Percentiles rank a stretch among this genome's conserved stretches.
phyloP scores from a whole-genome alignment of 768 basidiomycete species.

The Cyclocybe cylindracea region DNA sequence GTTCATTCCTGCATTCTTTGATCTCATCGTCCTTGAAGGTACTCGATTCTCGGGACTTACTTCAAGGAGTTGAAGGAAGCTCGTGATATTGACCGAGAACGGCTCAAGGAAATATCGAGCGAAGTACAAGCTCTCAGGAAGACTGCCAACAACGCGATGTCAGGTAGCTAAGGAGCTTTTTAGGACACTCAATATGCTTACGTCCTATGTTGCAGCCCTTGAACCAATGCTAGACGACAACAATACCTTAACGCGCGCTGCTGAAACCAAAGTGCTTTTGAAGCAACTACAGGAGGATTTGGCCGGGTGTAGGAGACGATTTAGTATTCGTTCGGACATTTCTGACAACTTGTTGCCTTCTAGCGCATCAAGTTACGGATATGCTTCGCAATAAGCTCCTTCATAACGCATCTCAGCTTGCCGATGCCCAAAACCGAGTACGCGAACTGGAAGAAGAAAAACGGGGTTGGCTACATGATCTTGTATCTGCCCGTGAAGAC shows the following conservation, averaged over 20 bases:
- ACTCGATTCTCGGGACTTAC: constrained; percentile 7
- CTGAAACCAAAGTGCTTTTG: constrained; percentile 22
- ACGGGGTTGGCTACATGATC: constrained; percentile 16
- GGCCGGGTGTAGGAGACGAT: constrained; percentile 24
- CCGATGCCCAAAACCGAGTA: constrained; percentile 30
- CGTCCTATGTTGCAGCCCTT: constrained; percentile 10
- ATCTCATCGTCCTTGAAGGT: constrained; percentile 1
- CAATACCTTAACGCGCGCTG: constrained; percentile 15
- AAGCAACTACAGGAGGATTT: constrained; percentile 28
- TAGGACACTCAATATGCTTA: background rate
- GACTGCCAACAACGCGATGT: constrained; percentile 9
- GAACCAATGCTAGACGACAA: constrained; percentile 25
- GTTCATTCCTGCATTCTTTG: background rate
- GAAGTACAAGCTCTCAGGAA: constrained; percentile 16
- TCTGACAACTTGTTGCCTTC: background rate
- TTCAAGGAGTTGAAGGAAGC: constrained; percentile 19
- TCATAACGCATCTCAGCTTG: constrained; percentile 31
- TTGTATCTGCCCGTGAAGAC: constrained; percentile 15
- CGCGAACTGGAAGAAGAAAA: constrained; percentile 38
- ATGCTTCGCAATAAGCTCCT: constrained; percentile 40
- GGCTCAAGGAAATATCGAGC: constrained; percentile 4
- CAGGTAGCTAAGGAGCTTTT: constrained; percentile 6
- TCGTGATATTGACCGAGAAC: constrained; percentile 9
- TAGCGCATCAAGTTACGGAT: constrained; percentile 39
- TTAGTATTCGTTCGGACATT: background rate